Base-by-base conservation (phyloP, 129 eudicot species). In the Escallonia rubra region DNA sequence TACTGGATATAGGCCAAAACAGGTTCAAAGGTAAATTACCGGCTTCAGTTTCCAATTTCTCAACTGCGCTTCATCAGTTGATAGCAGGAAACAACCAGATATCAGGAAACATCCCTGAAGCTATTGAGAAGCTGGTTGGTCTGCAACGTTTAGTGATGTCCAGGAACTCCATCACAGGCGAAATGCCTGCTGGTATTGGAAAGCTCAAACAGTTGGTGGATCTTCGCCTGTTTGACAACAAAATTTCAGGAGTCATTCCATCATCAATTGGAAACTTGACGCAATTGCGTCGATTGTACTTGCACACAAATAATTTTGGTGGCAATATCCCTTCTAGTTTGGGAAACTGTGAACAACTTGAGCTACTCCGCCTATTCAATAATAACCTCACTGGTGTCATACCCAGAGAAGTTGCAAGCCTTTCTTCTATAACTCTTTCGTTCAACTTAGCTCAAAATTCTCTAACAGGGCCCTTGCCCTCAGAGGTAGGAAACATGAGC, bases 241-340 rank as follows among this genome's bases (percentile, higher is more conserved):
- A 65, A 51, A 8, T 81, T 40, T 10, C 23, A 59, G 82, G 86
- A 1, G 79, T 74, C 40, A 72, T 81, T 41, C 85, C 81, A 3
- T 4, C 14, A 1, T 72, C 66, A 14, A 48, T 81, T 7, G 73
- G 43, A 3, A 72, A 76, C 55, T 69, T 72, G 0, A 71, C 86
- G 0, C 2, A 6, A 12, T 41, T 43, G 50, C 10, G 34, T 41
- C 46, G 6, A 41, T 11, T 62, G 66, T 42, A 42, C 43, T 43
- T 62, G 34, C 9, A 41, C 34, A 10, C 9, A n/a, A 62, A 62
- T 3, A 3, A 42, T 12, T 43, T 62, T 4, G 3, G 6, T n/a
- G 66, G 66, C 16, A 62, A 43, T 8, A 42, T 62, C n/a, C 66
- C 67, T 15, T 10, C 53, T 13, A 16, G 53, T 63, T 45, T 63